phyloP scores from a whole-genome alignment of 352 stramenopile genomes.

The Saprolegnia parasitica region DNA sequence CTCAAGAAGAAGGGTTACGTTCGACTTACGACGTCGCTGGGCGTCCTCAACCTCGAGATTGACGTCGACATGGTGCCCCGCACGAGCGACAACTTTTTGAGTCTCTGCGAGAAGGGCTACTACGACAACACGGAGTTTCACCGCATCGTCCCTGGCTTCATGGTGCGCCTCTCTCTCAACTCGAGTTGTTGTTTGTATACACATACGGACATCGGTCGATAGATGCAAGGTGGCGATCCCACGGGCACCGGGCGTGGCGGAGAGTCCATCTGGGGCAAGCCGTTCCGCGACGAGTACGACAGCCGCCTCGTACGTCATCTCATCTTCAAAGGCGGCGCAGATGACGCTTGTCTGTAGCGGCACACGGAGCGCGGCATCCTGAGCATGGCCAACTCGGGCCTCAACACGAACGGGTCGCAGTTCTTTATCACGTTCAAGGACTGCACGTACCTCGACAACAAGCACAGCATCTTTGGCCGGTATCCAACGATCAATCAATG shows the following conservation, averaged over 20 bases:
- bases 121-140: conserved; percentile 96
- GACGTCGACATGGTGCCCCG: conserved; percentile 96
- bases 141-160: conserved; percentile 95
- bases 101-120: conserved; percentile 88
- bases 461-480: conserved; percentile 95
- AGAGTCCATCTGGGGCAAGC: conserved; percentile 91
- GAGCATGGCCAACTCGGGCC: conserved; percentile 96
- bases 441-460: conserved; percentile 96
- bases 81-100: conserved; percentile 96
- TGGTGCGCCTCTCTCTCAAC: conserved; percentile 48
- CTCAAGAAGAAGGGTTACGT: conserved; percentile 97
- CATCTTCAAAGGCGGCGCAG: background rate
- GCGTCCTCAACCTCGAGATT: conserved; percentile 93
- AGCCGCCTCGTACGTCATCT: conserved; percentile 71
- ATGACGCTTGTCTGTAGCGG: conserved; percentile 32
- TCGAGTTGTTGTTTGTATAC: background rate
- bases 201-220: background rate
- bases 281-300: conserved; percentile 97
- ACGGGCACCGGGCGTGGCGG: conserved; percentile 93
- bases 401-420: conserved; percentile 95
- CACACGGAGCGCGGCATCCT: conserved; percentile 90
- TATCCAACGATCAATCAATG: conserved; percentile 4
- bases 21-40: conserved; percentile 91
- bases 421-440: conserved; percentile 99
- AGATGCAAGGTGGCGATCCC: conserved; percentile 88